Evolutionary conservation across 108 stramenopile genomes (phyloP).

Genomic region (Fistulifera pelliculosa): DNA sequence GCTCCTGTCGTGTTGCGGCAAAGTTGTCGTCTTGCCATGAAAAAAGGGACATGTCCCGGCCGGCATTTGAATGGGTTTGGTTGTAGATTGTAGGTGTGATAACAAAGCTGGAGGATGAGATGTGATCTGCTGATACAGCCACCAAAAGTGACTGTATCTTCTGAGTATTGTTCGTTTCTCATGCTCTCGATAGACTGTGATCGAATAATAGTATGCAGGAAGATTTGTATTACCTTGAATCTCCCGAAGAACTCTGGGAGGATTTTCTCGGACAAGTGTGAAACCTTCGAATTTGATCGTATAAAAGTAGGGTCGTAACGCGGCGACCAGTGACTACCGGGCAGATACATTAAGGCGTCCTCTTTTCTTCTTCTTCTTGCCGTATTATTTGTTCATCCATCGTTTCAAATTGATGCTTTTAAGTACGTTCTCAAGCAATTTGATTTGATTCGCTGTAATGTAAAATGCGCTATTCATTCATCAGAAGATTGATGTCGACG

Average conservation of each 20-base stretch:
- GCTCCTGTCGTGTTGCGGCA: slow-evolving; percentile 26
- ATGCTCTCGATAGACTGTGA: slow-evolving; percentile 28
- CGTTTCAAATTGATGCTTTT: too few relatives aligned
- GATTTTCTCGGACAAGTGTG: neutral
- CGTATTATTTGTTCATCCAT: too few relatives aligned
- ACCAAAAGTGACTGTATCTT: slow-evolving; percentile 38
- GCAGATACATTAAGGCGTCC: slow-evolving; percentile 12
- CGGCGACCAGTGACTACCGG: slow-evolving; percentile 33
- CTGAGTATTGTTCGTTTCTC: slow-evolving; percentile 13
- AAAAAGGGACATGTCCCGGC: slow-evolving; percentile 23
- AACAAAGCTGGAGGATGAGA: neutral
- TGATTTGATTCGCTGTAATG: too few relatives aligned
- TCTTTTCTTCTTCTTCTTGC: too few relatives aligned
- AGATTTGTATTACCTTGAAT: slow-evolving; percentile 2
- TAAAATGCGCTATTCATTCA: too few relatives aligned
- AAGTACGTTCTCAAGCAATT: too few relatives aligned
- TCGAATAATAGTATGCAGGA: slow-evolving; percentile 41
- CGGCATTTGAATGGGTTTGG: slow-evolving; percentile 5
- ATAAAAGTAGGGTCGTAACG: slow-evolving; percentile 30
- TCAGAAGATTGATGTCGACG: too few relatives aligned
- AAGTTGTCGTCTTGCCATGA: slow-evolving; percentile 27
- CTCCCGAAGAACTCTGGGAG: neutral
- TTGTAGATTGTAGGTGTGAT: neutral
- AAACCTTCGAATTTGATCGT: slow-evolving; percentile 6
- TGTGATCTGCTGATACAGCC: slow-evolving; percentile 19